Percentiles rank a stretch among this genome's conserved stretches.
phyloP scores from a whole-genome alignment of 1,284 basidiomycete genomes.

The Ganoderma lucidum region DNA sequence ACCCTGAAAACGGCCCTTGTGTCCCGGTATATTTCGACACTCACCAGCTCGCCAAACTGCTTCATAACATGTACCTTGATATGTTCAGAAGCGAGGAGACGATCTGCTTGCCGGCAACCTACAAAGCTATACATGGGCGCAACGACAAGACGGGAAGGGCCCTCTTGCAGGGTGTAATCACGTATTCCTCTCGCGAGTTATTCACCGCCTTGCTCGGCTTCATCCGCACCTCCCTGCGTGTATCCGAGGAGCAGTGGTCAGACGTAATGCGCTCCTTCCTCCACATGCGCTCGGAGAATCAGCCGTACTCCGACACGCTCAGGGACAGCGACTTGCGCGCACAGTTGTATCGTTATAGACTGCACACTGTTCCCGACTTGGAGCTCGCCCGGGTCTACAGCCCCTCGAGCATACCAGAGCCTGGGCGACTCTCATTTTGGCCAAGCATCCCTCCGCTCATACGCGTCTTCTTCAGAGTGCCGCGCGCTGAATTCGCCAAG shows the following conservation, averaged over 20 bases:
- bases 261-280: constrained; percentile 42
- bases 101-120: constrained; percentile 21
- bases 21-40: constrained; percentile 38
- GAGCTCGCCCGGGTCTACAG: not conserved
- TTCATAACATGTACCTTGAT: constrained; percentile 55
- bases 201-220: constrained; percentile 43
- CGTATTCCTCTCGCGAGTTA: constrained; percentile 13
- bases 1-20: not conserved
- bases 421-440: constrained; percentile 41
- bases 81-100: constrained; percentile 54
- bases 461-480: constrained; percentile 37
- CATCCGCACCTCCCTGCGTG: constrained; percentile 44
- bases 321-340: constrained; percentile 46
- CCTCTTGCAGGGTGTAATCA: constrained; percentile 20
- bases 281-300: constrained; percentile 36
- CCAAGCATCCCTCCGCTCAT: constrained; percentile 37
- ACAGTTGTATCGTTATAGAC: constrained; percentile 43
- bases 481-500: constrained; percentile 12
- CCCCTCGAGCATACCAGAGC: not conserved
- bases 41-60: constrained; percentile 47
- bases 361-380: constrained; percentile 33
- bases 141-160: constrained; percentile 18
- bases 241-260: constrained; percentile 38
- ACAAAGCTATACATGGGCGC: constrained; percentile 4
- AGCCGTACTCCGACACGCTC: constrained; percentile 41